Conservation (phyloP, 1,284 basidiomycete genomes). For the Ustilago shanxiensis region DNA sequence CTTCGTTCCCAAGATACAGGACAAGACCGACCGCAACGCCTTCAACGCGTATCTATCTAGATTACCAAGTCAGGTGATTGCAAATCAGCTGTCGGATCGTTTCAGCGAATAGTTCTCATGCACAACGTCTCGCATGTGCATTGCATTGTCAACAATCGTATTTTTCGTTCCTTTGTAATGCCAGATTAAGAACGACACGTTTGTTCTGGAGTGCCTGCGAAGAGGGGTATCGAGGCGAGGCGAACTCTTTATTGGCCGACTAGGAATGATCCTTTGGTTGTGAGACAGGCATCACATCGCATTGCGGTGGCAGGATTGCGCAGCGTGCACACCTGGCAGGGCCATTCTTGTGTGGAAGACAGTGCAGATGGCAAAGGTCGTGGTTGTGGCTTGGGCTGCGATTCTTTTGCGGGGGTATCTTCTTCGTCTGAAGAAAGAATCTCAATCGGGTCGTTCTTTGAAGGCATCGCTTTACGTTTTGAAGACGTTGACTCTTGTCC, state of each 20-base stretch:
- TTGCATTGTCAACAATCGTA: not conserved
- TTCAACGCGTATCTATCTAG: conserved; percentile 35
- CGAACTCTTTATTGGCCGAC: conserved; percentile 20
- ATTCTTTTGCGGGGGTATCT: not conserved
- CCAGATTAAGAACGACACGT: too few species aligned
- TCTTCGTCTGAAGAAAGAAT: conserved; percentile 38
- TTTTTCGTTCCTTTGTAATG: too few species aligned
- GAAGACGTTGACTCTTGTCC: not conserved
- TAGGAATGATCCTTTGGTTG: conserved; percentile 23
- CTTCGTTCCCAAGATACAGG: conserved; percentile 55
- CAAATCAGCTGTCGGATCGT: conserved; percentile 42
- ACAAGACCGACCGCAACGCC: conserved; percentile 55
- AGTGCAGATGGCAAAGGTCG: not conserved
- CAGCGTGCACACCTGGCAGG: conserved; percentile 45
- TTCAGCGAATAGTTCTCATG: conserved; percentile 27
- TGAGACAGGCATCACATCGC: conserved; percentile 40
- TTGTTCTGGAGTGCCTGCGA: not conserved
- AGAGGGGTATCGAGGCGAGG: not conserved
- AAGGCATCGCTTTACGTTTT: not conserved
- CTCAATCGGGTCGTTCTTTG: conserved; percentile 27
- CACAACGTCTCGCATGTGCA: not conserved
- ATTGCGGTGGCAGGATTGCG: conserved; percentile 18
- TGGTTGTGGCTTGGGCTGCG: not conserved
- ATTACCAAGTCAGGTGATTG: conserved; percentile 31
- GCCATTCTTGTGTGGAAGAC: conserved; percentile 17